Conservation (phyloP, 768 basidiomycete genomes). For the Lactarius psammicola region DNA sequence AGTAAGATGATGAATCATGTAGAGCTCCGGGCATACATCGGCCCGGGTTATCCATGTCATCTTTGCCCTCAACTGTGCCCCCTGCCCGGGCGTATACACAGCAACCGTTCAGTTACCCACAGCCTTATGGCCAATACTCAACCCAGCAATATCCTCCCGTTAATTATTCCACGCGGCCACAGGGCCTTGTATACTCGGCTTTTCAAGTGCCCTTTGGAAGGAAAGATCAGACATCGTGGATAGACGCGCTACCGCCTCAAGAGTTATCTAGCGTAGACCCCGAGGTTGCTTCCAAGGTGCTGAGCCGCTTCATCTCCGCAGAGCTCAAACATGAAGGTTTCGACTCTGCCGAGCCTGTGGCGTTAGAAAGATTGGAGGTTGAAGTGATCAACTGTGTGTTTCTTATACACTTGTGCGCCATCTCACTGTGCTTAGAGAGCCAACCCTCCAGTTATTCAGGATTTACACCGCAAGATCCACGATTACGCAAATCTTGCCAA, state of each 20-base stretch:
- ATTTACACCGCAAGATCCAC: conserved; percentile 67
- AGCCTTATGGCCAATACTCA: conserved; percentile 31
- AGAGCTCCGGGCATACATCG: neutral
- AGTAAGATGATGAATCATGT: neutral
- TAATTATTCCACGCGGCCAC: conserved; percentile 22
- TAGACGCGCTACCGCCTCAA: conserved; percentile 39
- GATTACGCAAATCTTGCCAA: conserved; percentile 80
- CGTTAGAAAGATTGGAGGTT: conserved; percentile 55
- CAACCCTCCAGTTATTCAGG: conserved; percentile 54
- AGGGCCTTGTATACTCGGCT: conserved; percentile 28
- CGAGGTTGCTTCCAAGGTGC: conserved; percentile 55
- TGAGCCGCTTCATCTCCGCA: conserved; percentile 56
- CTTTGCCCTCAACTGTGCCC: conserved; percentile 24
- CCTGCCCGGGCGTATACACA: conserved; percentile 21
- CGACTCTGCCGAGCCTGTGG: conserved; percentile 48
- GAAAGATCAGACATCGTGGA: conserved; percentile 43
- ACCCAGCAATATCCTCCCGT: conserved; percentile 26
- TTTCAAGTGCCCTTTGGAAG: conserved; percentile 25
- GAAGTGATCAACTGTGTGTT: conserved; percentile 65
- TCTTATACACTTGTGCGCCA: neutral
- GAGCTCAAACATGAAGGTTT: conserved; percentile 63
- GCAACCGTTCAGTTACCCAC: conserved; percentile 30
- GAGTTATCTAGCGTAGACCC: conserved; percentile 59
- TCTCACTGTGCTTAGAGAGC: conserved; percentile 1
- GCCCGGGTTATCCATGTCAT: conserved; percentile 30